phyloP scores from a whole-genome alignment of 2,329 filamentous ascomycete species.

The Endoconidiophora polonica region DNA sequence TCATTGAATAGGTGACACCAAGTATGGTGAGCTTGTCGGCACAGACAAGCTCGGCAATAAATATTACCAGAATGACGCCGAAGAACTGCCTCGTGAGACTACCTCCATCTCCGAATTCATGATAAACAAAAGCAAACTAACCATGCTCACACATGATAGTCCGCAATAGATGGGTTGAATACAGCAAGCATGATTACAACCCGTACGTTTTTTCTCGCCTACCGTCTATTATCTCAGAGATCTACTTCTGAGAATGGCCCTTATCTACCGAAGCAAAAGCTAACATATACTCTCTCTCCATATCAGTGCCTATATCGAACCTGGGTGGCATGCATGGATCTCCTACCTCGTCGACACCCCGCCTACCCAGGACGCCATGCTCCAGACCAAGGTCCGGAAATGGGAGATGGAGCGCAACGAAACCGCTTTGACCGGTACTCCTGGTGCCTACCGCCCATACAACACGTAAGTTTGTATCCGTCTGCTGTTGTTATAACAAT shows the following conservation, averaged over 20 bases:
- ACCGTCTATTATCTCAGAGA: neutral
- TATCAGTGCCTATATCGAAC: constrained; percentile 57
- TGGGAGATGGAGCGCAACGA: constrained; percentile 63
- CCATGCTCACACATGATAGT: constrained; percentile 34
- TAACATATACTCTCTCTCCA: neutral
- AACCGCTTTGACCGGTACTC: constrained; percentile 58
- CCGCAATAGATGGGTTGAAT: constrained; percentile 94
- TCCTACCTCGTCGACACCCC: constrained; percentile 83
- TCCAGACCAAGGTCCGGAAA: constrained; percentile 47
- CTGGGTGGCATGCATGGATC: constrained; percentile 97
- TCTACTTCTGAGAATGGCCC: too few species aligned
- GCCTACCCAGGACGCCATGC: constrained; percentile 56
- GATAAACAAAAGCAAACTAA: too few species aligned
- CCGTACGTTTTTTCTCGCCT: constrained; percentile 22
- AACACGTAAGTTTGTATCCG: constrained; percentile 56
- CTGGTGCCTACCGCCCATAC: constrained; percentile 80
- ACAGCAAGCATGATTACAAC: constrained; percentile 73
- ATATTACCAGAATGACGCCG: constrained; percentile 75
- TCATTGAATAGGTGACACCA: constrained; percentile 66
- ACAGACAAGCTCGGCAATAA: constrained; percentile 90
- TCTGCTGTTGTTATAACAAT: neutral
- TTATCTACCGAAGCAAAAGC: neutral
- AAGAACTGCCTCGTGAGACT: constrained; percentile 71
- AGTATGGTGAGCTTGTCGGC: constrained; percentile 73
- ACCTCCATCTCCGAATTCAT: neutral